phyloP scores from a whole-genome alignment of 2,329 filamentous ascomycete genomes.

The Colletotrichum sp. region DNA sequence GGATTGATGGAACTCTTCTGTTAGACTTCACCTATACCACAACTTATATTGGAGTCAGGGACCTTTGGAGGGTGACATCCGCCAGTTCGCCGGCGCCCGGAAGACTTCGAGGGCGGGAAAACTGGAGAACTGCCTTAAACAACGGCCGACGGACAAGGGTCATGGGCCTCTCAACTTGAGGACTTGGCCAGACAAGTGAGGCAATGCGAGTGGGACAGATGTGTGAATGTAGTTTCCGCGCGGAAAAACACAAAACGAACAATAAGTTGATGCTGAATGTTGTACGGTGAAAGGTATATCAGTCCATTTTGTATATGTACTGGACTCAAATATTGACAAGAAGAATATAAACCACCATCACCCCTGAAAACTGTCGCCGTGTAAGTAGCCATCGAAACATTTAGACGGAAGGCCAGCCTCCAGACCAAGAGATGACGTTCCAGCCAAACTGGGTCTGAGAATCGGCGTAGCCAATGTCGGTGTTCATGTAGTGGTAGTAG shows the following conservation, averaged over 20 bases:
- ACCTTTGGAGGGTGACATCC: neutral
- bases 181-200: neutral
- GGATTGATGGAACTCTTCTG: neutral
- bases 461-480: constrained; percentile 35
- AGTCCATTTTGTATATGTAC: neutral
- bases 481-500: constrained; percentile 43
- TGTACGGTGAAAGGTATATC: neutral
- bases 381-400: no score
- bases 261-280: rapidly evolving
- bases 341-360: neutral
- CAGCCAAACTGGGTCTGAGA: constrained; percentile 55
- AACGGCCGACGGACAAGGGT: neutral
- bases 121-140: neutral
- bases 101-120: neutral
- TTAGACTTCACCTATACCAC: neutral
- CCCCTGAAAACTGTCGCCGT: neutral
- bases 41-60: neutral
- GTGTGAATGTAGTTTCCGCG: neutral
- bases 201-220: neutral
- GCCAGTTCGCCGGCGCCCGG: neutral
- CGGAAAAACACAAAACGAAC: rapidly evolving
- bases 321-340: neutral
- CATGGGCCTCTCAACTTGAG: neutral
- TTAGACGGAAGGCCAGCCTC: constrained; percentile 49
- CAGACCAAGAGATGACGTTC: constrained; percentile 53